Evolutionary conservation across 805 yeast species (phyloP), one percentile per base, ranked within the genome.

Genomic region (Suhomyces pyralidae): DNA sequence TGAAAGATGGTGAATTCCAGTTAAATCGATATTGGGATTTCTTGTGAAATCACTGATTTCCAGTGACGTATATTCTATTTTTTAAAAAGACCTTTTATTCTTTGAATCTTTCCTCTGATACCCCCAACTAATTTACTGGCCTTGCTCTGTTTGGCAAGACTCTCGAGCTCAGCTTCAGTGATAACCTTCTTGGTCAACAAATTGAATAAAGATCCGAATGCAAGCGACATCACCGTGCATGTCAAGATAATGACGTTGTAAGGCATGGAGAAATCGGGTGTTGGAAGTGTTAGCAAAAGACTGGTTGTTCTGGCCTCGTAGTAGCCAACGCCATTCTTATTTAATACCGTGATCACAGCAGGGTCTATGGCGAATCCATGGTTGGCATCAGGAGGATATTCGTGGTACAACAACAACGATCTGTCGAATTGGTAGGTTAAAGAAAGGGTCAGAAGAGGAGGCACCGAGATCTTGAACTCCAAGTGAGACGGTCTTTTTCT

Each of bases 381-480:
- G 66, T 94, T 94, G 2, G 99, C 98, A 74, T 94, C 99, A 1
- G 99, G 99, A n/a, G 99, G 99, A 63, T 94, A 94, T 66, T 94
- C 98, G 3, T 91, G 88, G 55, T 88, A 84, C 52, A 86, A 79
- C 28, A 94, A 76, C 65, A 94, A 76, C 0, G 96, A 84, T 67
- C 92, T 94, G 65, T 94, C 98, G 64, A 93, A 92, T 51, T 85
- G 81, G 65, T 88, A 88, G 2, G 86, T 82, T 49, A 90, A 59
- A 1, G 86, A 78, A 45, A 88, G 66, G 6, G 84, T 77, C 12
- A 84, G 76, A 2, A 74, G 63, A 2, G 92, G 80, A 0, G 97
- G 97, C 2, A 93, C 64, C 0, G 61, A 64, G 19, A 93, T 63
- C 7, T 70, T 70, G 36, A 90, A 76, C 68, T 94, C 97, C 58